Evolutionary conservation across 768 basidiomycete genomes (phyloP).

Genomic region (Agaricus subrufescens): DNA sequence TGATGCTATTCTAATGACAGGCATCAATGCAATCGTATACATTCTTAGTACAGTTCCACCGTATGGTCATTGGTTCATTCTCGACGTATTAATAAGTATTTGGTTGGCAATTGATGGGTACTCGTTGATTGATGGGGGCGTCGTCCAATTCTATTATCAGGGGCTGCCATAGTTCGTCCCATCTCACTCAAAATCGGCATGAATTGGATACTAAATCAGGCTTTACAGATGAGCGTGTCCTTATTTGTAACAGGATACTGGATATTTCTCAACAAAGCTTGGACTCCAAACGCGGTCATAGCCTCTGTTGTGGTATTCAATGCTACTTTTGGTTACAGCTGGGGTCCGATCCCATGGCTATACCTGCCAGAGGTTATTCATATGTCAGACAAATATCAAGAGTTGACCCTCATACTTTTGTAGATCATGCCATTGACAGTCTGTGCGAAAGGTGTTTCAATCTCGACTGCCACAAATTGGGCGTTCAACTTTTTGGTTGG

Average conservation of each 20-base stretch:
- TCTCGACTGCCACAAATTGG: constrained; percentile 85
- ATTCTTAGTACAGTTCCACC: constrained; percentile 71
- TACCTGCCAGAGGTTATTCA: constrained; percentile 66
- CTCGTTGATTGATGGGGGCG: constrained; percentile 86
- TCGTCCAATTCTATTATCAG: constrained; percentile 73
- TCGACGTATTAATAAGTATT: not conserved
- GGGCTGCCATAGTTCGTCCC: constrained; percentile 61
- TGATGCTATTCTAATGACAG: constrained; percentile 88
- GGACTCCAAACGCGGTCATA: constrained; percentile 83
- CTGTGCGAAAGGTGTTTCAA: constrained; percentile 84
- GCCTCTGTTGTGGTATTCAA: constrained; percentile 83
- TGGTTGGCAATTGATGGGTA: constrained; percentile 62
- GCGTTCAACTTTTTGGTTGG: constrained; percentile 86
- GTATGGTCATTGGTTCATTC: constrained; percentile 32
- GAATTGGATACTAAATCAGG: too few relatives aligned
- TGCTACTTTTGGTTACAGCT: constrained; percentile 83
- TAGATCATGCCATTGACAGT: constrained; percentile 82
- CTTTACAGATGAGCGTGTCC: constrained; percentile 64
- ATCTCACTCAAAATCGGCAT: not conserved
- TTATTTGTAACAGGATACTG: constrained; percentile 79
- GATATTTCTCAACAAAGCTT: constrained; percentile 79
- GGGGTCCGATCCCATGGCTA: constrained; percentile 81
- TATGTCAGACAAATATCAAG: not conserved
- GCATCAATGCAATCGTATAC: constrained; percentile 79
- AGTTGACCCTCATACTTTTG: not conserved